A percentile compares a stretch with the other conserved stretches of the same genome.
These are phyloP conservation scores for Aspergillus haitiensis DNA, from an alignment of 495 filamentous ascomycete species.

Conservation along the genomic window DNA sequence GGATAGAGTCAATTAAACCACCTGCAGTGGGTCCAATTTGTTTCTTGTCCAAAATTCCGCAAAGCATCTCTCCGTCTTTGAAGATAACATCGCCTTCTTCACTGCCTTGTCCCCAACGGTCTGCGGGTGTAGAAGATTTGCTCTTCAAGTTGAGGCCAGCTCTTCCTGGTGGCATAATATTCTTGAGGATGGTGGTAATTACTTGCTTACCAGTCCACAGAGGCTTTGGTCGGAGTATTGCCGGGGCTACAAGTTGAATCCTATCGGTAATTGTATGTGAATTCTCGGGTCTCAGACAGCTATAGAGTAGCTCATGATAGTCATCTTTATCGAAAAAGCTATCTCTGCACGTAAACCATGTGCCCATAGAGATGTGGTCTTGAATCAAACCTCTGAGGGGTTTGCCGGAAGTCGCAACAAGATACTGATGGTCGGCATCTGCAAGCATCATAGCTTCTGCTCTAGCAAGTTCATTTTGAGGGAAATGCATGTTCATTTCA, in stretches of 20 bases:
- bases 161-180: constrained; percentile 74
- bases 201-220: constrained; percentile 99
- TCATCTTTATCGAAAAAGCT: constrained; percentile 87
- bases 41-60: constrained; percentile 92
- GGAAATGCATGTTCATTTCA: constrained; percentile 99
- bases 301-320: constrained; percentile 90
- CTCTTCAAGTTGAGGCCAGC: constrained; percentile 77
- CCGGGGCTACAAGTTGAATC: constrained; percentile 76
- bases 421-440: constrained; percentile 96
- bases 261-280: constrained; percentile 70
- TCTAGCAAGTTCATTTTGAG: constrained; percentile 91
- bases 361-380: constrained; percentile 95
- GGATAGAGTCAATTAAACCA: constrained; percentile 86
- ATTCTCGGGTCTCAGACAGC: constrained; percentile 83
- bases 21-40: constrained; percentile 86
- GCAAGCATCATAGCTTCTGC: constrained; percentile 89
- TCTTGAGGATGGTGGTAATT: constrained; percentile 88
- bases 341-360: constrained; percentile 86
- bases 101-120: constrained; percentile 71
- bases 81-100: constrained; percentile 80
- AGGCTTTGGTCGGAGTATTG: constrained; percentile 74
- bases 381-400: constrained; percentile 96
- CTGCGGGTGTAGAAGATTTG: constrained; percentile 71
- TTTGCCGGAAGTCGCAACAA: constrained; percentile 90
- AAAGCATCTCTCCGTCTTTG: constrained; percentile 80